Evolutionary conservation across 176 grass and related monocot genomes (phyloP).

Genomic region (Zizania latifolia): DNA sequence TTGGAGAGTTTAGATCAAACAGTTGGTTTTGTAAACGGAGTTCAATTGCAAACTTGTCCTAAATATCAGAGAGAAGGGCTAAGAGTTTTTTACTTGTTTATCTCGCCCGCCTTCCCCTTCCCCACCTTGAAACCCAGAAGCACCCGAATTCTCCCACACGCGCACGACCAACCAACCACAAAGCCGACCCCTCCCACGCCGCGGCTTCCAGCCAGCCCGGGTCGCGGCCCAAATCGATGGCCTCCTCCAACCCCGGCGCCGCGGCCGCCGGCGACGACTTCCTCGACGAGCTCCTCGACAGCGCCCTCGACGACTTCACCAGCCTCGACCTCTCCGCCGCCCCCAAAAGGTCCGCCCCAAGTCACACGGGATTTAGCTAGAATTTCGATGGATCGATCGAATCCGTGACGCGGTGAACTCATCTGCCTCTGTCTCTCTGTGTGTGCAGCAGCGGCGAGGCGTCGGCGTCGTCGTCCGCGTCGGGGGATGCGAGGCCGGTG

Average conservation of each 20-base stretch:
- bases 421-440: neutral
- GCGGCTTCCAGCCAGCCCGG: neutral
- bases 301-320: slow-evolving; percentile 59
- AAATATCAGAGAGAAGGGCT: no score
- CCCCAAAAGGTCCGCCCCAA: slow-evolving; percentile 33
- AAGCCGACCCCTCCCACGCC: neutral
- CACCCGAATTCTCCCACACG: neutral
- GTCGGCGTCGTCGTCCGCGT: slow-evolving; percentile 25
- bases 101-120: no score
- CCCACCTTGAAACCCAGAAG: neutral
- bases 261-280: slow-evolving; percentile 7
- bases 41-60: neutral
- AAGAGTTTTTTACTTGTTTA: no score
- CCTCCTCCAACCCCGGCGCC: slow-evolving; percentile 27
- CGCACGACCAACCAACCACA: neutral
- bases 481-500: slow-evolving; percentile 28
- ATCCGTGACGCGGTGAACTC: neutral
- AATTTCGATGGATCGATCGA: neutral
- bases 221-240: slow-evolving; percentile 28
- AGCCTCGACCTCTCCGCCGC: slow-evolving; percentile 46
- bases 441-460: slow-evolving; percentile 17
- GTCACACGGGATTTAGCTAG: neutral
- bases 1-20: no score
- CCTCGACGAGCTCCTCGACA: slow-evolving; percentile 56
- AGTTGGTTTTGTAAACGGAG: neutral